Base-by-base conservation (phyloP, 106 monocot genomes). In the Dendrobium chrysotoxum region DNA sequence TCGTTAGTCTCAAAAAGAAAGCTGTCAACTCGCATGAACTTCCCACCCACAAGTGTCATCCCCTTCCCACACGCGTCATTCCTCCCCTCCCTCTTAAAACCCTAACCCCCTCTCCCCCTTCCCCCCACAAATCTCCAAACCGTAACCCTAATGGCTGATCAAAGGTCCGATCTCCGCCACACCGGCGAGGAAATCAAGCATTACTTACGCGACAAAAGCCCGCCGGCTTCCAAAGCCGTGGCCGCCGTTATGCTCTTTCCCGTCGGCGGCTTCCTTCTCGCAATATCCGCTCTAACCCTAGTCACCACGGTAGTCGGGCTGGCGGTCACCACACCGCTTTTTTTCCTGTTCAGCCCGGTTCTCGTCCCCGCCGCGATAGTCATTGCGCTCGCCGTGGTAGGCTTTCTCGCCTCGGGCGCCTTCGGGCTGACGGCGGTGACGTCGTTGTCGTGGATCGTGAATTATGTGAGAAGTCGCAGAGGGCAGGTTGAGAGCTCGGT, bases 331-430 rank as follows among this genome's bases (percentile, higher is more conserved):
- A 67, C 89, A 9, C 91, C 91, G 41, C 77, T 89, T 20, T 83
- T 92, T 45, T 4, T 87, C 35, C 53, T 92, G 54, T 92, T 84
- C 85, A 87, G 89, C 89, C 92, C 92, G 30, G 84, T 92, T 39
- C 72, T 92, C 31, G 80, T 84, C 5, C 89, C 87, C 12, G 87
- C 85, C 3, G 87, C 85, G 9, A 3, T 80, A 21, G 79, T 77
- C 70, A 42, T 89, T 30, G 81, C 54, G 35, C 76, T 92, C 18
- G 91, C 86, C 18, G 85, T 87, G 41, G n/a, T 64, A 4, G 92
- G 89, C 26, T 85, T 92, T 81, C 82, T 89, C 7, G 68, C 88
- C 18, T 85, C 93, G 0, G 88, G 90, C 8, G 85, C 88, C 11
- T 78, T 90, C 18, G 86, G 90, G 23, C 74, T 88, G n/a, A 81